A percentile compares a stretch with the other conserved stretches of the same genome.
Evolutionary conservation across 225 moss, liverwort and hornwort species (phyloP).

Genomic region (Marchantia paleacea): DNA sequence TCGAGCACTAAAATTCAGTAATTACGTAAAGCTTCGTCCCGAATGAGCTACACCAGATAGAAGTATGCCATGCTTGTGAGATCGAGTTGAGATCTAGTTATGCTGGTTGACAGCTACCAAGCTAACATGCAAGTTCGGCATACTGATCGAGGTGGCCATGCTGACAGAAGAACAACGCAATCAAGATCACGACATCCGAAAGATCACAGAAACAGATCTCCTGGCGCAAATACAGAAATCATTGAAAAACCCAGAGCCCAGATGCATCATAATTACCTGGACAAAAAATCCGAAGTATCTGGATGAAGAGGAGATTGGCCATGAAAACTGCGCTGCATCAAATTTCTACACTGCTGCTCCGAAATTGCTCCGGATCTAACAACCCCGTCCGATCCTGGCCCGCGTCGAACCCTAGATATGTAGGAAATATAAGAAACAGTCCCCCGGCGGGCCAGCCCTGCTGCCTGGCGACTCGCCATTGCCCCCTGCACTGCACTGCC

Average conservation of each 20-base stretch:
- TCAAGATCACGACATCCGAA: background rate
- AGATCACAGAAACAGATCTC: background rate
- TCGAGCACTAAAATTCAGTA: no score
- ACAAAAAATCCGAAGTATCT: conserved; percentile 10
- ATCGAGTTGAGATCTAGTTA: background rate
- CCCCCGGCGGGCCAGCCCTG: conserved; percentile 46
- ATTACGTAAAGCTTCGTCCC: background rate
- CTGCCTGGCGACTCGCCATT: conserved; percentile 60
- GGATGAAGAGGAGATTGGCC: conserved; percentile 17
- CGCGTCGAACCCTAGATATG: conserved; percentile 26
- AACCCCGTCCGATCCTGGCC: conserved; percentile 18
- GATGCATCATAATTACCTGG: conserved; percentile 11
- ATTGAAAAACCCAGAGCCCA: background rate
- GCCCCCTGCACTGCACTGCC: conserved; percentile 19
- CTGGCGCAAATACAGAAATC: background rate
- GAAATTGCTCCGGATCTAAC: conserved; percentile 11
- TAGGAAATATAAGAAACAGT: conserved; percentile 27
- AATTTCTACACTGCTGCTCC: conserved; percentile 21
- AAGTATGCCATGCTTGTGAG: background rate
- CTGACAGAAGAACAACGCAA: background rate
- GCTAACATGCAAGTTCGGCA: background rate
- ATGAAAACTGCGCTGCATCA: conserved; percentile 15
- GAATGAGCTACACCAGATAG: background rate
- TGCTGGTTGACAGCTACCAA: background rate
- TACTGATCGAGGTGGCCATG: background rate